phyloP scores from a whole-genome alignment of 805 yeast genomes.

The Suhomyces vadensis region DNA sequence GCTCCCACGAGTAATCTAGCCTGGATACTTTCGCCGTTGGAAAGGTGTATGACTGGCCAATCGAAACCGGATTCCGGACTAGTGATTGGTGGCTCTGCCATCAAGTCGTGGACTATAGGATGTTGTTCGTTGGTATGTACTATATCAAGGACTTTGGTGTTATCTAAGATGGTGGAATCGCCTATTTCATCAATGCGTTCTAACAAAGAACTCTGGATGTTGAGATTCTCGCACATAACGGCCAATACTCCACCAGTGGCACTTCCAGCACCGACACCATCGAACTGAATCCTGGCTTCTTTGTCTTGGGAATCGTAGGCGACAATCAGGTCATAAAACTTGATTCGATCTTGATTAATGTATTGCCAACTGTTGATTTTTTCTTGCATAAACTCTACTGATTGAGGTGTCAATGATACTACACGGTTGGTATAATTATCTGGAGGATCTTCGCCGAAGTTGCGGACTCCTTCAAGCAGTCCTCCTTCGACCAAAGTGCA shows the following conservation, averaged over 20 bases:
- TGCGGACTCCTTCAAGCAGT: conserved; percentile 51
- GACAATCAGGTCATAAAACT: conserved; percentile 75
- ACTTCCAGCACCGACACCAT: conserved; percentile 39
- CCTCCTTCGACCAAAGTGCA: conserved; percentile 76
- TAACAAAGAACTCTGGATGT: conserved; percentile 75
- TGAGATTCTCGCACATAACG: conserved; percentile 85
- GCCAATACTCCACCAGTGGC: conserved; percentile 42
- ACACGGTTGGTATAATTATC: conserved; percentile 72
- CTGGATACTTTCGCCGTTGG: conserved; percentile 61
- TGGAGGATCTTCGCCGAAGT: conserved; percentile 48
- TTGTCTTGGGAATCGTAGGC: conserved; percentile 81
- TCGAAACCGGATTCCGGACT: conserved; percentile 32
- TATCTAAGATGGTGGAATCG: conserved; percentile 49
- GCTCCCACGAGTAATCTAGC: conserved; percentile 89
- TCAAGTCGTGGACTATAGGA: conserved; percentile 18
- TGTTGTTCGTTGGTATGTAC: conserved; percentile 14
- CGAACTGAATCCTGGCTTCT: conserved; percentile 70
- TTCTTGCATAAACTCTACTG: conserved; percentile 59
- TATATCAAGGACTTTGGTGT: conserved; percentile 66
- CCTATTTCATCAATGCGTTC: conserved; percentile 42
- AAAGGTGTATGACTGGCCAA: conserved; percentile 78
- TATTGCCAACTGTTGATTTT: conserved; percentile 76
- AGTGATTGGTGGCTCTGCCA: conserved; percentile 19
- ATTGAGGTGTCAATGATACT: conserved; percentile 81
- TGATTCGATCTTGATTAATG: conserved; percentile 67